Base-by-base conservation (phyloP, 1,139 yeast genomes). In the Martiniozyma asiatica region DNA sequence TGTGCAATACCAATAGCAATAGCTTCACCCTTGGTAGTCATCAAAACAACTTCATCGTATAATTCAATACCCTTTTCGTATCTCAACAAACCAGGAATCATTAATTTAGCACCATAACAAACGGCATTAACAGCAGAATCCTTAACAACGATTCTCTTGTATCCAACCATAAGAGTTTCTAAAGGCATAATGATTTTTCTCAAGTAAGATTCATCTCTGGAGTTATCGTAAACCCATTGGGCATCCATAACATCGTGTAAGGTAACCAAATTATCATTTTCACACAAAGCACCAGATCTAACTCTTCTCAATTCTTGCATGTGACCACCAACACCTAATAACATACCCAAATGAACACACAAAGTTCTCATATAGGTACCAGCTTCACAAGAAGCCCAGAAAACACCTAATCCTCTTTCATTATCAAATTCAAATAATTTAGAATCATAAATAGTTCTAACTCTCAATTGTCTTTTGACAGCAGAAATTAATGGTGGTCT, bases 251-350 rank as follows among this genome's bases (percentile, higher is more conserved):
- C 92, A 61, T 89, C 98, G 61, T 89, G 98, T 53, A 89, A 69
- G 42, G 98, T 87, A 38, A 89, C 96, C 67, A 89, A 65, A 58
- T 79, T 79, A 54, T 89, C 97, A 50, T 67, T 69, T 63, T 89
- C 98, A 51, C 77, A 68, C 55, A 89, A 58, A 38, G 97, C 97
- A 55, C 98, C 98, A 25, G 95, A 82, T 64, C 98, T 79, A 41
- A 89, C 98, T 69, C 98, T 87, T 65, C 98, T 85, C 51, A 89
- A 77, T 63, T 89, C 98, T 70, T 89, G 98, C 98, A 89, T 89
- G 63, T 89, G 98, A 47, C 97, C 98, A 58, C 98, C 98, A 48
- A 85, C 97, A 49, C 97, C 96, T 46, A 89, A 69, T 39, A 89
- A 68, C 94, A 89, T 87, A 65, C 98, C 98, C 53, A 89, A 67